Base-by-base conservation (phyloP, 2,329 filamentous ascomycete genomes). In the Tolypocladium amazonense region DNA sequence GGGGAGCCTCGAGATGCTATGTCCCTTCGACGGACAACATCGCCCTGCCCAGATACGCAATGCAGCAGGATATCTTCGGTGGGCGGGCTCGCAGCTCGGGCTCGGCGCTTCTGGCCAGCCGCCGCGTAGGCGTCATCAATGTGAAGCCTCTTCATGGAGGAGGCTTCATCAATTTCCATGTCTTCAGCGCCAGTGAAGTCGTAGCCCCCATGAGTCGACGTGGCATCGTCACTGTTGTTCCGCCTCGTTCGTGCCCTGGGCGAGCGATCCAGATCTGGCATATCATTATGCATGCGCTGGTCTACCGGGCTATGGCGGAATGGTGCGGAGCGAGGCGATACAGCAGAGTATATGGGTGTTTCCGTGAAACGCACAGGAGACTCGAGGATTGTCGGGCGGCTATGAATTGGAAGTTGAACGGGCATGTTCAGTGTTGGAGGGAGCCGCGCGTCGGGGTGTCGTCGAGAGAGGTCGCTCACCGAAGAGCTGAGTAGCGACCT, bases 71-170 rank as follows among this genome's bases (percentile, higher is more conserved):
- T 68, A 35, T 83, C 80, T 14, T 80, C 80, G 3, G 74, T 72
- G 0, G 77, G 79, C 1, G 82, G 81, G 33, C 81, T 84, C 0
- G 80, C 81, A 2, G 82, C 82, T 41, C 82, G 75, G 55, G 82
- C 82, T 45, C 82, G 75, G 55, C 82, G 77, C 71, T 85, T 85
- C 61, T 78, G 78, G 8, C 81, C 80, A 11, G 66, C 66, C 4
- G 71, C 67, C 2, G 75, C 69, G 50, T 79, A 69, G 9, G 68
- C 62, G 56, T 80, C 81, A 55, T 83, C 80, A 25, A 81, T 75
- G 25, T 78, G 76, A 11, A 82, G 74, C 69, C 72, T 78, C 75
- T 68, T 83, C 68, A 80, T 76, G 66, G 65, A 80, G 64, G 63
- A 77, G 68, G 68, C 79, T 70, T 83, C 81, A 12, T 83, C 81